Base-by-base conservation (phyloP, 352 stramenopile genomes). In the Globisporangium cylindrosporum region DNA sequence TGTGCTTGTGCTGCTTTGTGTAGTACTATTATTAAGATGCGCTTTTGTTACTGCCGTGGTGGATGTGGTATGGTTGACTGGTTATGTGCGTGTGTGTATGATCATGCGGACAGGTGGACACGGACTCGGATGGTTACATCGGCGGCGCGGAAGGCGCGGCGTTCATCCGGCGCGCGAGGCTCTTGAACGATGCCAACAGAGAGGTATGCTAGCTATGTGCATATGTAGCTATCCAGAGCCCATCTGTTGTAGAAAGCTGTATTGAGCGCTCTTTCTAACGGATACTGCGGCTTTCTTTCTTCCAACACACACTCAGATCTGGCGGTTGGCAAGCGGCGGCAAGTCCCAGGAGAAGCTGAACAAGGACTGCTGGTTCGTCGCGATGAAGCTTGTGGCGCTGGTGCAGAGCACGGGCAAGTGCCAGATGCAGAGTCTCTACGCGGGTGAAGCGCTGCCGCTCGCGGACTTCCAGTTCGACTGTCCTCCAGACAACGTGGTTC, bases 341-440 rank as follows among this genome's bases (percentile, higher is more conserved):
- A 93, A 91, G 61, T 96, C 89, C 12, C 85, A 95, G 56, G 76
- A 93, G 29, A 92, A 90, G 62, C 72, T 97, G 12, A 92, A 92
- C 68, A 94, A 94, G 57, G 88, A 96, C 70, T 92, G 82, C 75
- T 96, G 89, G 89, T 94, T 97, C 64, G 82, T 97, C 29, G 89
- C 90, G 10, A 95, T 94, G 86, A 97, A 96, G 65, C 81, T 97
- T 25, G 90, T 97, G 9, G 86, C 88, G 55, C 74, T 96, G 15
- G 89, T 94, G 38, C 90, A 97, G 64, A 90, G 73, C 71, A 90
- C 82, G 2, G 86, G 84, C 14, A 92, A 91, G 64, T 94, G 86
- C 55, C 84, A 93, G 68, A 91, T 93, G 82, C 84, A 95, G 69
- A 79, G 76, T 73, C 73, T 95, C 25, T 93, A 95, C 75, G 84